A percentile compares a stretch with the other conserved stretches of the same genome.
Conservation (phyloP, 495 filamentous ascomycete species). For the Hamigera avellanea region DNA sequence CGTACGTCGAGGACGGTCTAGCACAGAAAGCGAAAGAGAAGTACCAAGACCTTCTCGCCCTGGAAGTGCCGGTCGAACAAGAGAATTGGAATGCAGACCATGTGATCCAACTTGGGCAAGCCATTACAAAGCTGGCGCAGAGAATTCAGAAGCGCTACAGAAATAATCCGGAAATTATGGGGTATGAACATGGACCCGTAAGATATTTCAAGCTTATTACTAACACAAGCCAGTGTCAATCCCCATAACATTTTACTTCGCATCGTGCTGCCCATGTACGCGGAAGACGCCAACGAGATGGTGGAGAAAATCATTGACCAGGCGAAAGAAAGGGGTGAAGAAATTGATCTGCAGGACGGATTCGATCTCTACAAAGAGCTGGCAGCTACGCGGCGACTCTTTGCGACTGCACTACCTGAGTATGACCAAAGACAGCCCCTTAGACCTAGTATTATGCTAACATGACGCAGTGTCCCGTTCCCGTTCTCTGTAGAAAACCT, state of each 20-base stretch:
- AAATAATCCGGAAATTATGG: conserved; percentile 82
- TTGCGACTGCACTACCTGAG: conserved; percentile 57
- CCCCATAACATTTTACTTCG: conserved; percentile 71
- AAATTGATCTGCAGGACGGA: conserved; percentile 78
- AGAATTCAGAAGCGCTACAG: conserved; percentile 86
- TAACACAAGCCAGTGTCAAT: conserved; percentile 44
- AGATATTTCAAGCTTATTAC: conserved; percentile 7
- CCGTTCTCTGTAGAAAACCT: conserved; percentile 77
- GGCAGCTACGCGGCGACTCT: conserved; percentile 68
- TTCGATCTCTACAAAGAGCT: conserved; percentile 89
- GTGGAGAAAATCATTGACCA: conserved; percentile 66
- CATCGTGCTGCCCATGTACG: conserved; percentile 79
- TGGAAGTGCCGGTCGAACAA: conserved; percentile 60
- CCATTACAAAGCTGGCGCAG: conserved; percentile 68
- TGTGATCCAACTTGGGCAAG: conserved; percentile 77
- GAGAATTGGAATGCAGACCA: conserved; percentile 77
- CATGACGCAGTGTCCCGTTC: conserved; percentile 41
- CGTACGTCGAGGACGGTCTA: conserved; percentile 61
- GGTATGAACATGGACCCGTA: conserved; percentile 29
- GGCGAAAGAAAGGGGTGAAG: conserved; percentile 52
- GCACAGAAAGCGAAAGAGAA: conserved; percentile 58
- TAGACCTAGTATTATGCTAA: neutral
- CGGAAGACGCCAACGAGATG: conserved; percentile 74
- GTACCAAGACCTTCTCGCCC: conserved; percentile 60
- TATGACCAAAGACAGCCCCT: conserved; percentile 14